phyloP scores from a whole-genome alignment of 228 moss, liverwort and hornwort genomes.

The Sphagnum fallax region DNA sequence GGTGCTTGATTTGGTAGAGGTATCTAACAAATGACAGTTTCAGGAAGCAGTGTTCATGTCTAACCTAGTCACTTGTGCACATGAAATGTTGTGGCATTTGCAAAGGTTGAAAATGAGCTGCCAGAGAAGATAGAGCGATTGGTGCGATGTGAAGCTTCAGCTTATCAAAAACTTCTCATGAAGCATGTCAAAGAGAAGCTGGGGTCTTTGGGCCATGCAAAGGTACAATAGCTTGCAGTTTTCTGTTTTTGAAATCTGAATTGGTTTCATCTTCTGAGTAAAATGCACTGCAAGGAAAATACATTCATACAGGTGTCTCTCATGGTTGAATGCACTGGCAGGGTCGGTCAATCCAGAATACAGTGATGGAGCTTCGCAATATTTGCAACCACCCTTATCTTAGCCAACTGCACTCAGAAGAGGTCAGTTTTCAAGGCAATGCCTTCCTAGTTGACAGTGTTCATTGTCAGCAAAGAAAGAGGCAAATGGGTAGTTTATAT shows the following conservation, averaged over 20 bases:
- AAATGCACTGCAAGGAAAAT: neutral
- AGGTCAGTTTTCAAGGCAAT: constrained; percentile 37
- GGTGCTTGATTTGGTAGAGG: no score
- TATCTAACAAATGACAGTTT: no score
- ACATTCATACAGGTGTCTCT: neutral
- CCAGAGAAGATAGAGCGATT: constrained; percentile 97
- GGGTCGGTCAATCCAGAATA: constrained; percentile 98
- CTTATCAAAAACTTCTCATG: constrained; percentile 90
- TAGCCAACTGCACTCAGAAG: constrained; percentile 95
- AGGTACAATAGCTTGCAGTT: constrained; percentile 32
- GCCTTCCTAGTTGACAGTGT: constrained; percentile 5
- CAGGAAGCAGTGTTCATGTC: no score
- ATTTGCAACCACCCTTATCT: constrained; percentile 99
- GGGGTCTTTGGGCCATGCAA: constrained; percentile 70
- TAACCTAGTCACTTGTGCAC: neutral
- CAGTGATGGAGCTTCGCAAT: constrained; percentile 98
- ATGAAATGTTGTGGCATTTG: neutral
- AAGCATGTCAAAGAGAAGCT: constrained; percentile 97
- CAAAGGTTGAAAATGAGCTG: constrained; percentile 95
- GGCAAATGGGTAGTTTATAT: neutral
- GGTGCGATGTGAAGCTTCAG: constrained; percentile 94
- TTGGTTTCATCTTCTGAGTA: neutral
- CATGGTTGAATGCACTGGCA: constrained; percentile 13
- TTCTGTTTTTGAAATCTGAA: neutral
- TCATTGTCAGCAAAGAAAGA: neutral